These are phyloP conservation scores for Aulographum hederae DNA, from an alignment of 2,329 filamentous ascomycete genomes.

Conservation along the genomic window DNA sequence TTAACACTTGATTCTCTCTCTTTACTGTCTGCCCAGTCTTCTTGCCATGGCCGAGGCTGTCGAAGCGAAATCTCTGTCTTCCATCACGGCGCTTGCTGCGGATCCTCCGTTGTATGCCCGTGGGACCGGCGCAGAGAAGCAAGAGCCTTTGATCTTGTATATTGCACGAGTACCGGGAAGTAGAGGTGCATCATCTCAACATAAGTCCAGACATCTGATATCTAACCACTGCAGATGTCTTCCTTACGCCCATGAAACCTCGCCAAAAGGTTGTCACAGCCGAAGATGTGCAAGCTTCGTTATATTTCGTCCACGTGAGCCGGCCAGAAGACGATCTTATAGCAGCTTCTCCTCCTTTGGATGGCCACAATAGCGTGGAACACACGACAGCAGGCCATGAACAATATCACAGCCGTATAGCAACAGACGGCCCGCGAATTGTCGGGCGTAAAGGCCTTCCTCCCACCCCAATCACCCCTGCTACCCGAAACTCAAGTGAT, in stretches of 20 bases:
- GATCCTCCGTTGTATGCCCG: slow-evolving; percentile 76
- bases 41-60: too few species aligned
- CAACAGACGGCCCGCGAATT: too few species aligned
- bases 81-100: slow-evolving; percentile 61
- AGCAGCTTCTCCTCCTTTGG: slow-evolving; percentile 16
- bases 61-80: slow-evolving; percentile 69
- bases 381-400: too few species aligned
- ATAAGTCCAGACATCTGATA: slow-evolving; percentile 5
- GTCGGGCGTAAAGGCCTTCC: too few species aligned
- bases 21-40: too few species aligned
- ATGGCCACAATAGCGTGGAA: too few species aligned
- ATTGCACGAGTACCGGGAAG: slow-evolving; percentile 87
- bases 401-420: too few species aligned
- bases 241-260: slow-evolving; percentile 81
- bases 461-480: too few species aligned
- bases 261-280: slow-evolving; percentile 74
- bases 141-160: slow-evolving; percentile 66
- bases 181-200: slow-evolving; percentile 37
- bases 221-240: slow-evolving; percentile 51
- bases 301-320: slow-evolving; percentile 82
- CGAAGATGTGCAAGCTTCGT: slow-evolving; percentile 67
- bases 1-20: too few species aligned
- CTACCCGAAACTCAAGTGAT: too few species aligned
- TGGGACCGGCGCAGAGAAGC: slow-evolving; percentile 50
- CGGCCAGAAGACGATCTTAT: slow-evolving; percentile 39